Evolutionary conservation across 345 rosid genomes (phyloP).

Genomic region (Psidium guajava): DNA sequence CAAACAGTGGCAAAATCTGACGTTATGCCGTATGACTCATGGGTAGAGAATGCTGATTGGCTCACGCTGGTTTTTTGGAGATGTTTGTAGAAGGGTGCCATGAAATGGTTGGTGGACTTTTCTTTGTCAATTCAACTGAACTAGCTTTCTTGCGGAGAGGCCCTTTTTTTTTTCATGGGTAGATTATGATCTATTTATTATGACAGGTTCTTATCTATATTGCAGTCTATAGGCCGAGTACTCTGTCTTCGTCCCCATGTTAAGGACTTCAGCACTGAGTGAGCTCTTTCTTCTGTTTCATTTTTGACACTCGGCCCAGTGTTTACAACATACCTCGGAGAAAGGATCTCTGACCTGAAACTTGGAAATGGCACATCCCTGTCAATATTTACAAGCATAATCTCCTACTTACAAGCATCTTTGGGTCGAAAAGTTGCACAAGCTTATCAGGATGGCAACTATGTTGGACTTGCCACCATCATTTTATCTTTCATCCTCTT

Average conservation of each 20-base stretch:
- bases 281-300: constrained; percentile 80
- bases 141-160: too few relatives aligned
- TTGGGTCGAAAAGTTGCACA: constrained; percentile 50
- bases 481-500: constrained; percentile 58
- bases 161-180: too few relatives aligned
- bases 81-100: too few relatives aligned
- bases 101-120: too few relatives aligned
- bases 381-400: constrained; percentile 79
- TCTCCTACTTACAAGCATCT: constrained; percentile 91
- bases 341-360: constrained; percentile 71
- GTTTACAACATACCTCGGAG: constrained; percentile 75
- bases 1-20: too few relatives aligned
- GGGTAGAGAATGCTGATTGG: too few relatives aligned
- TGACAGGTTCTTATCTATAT: neutral
- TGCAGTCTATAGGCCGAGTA: constrained; percentile 83
- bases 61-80: too few relatives aligned
- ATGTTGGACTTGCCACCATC: constrained; percentile 54
- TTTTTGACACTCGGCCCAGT: constrained; percentile 77
- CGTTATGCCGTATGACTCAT: too few relatives aligned
- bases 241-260: constrained; percentile 83
- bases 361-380: constrained; percentile 95
- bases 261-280: constrained; percentile 66
- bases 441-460: constrained; percentile 77
- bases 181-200: too few relatives aligned
- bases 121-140: too few relatives aligned